A percentile compares a stretch with the other conserved stretches of the same genome.
These are phyloP conservation scores for Trichosporon sp. DNA, from an alignment of 1,284 basidiomycete genomes.

Conservation along the genomic window DNA sequence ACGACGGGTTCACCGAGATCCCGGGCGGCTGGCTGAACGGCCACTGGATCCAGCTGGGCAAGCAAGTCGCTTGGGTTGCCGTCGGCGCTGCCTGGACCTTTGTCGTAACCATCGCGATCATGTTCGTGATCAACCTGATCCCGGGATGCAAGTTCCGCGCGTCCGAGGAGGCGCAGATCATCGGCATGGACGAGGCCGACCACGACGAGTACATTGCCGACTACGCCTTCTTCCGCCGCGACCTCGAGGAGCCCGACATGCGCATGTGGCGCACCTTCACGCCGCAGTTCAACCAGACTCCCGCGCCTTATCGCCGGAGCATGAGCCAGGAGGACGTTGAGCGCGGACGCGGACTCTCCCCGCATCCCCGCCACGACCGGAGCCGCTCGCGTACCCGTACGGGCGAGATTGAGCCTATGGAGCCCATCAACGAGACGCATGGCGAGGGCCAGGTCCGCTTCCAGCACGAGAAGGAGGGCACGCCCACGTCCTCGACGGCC, in stretches of 20 bases:
- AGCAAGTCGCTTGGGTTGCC: constrained; percentile 79
- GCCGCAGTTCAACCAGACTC: constrained; percentile 22
- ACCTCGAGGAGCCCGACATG: constrained; percentile 49
- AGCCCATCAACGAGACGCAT: constrained; percentile 10
- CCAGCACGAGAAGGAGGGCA: not conserved
- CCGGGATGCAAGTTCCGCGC: constrained; percentile 75
- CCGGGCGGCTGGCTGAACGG: constrained; percentile 71
- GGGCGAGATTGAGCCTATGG: constrained; percentile 1
- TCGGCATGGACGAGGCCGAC: constrained; percentile 74
- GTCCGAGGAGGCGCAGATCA: constrained; percentile 73
- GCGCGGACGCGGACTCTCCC: constrained; percentile 2
- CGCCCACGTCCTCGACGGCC: not conserved
- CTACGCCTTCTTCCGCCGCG: constrained; percentile 56
- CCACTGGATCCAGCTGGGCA: constrained; percentile 75
- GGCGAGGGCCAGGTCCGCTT: constrained; percentile 7
- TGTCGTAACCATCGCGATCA: constrained; percentile 60
- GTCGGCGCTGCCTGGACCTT: constrained; percentile 66
- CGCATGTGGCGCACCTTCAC: constrained; percentile 18
- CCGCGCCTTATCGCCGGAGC: not conserved
- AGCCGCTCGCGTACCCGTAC: not conserved
- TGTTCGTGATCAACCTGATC: constrained; percentile 68
- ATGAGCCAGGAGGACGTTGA: constrained; percentile 11
- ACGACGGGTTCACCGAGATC: constrained; percentile 62
- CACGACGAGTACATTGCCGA: constrained; percentile 57
- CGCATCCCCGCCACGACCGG: constrained; percentile 7